Percentiles rank a stretch among this genome's conserved stretches.
Evolutionary conservation across 139 green algal species (phyloP).

Genomic region (Trebouxia sp.): DNA sequence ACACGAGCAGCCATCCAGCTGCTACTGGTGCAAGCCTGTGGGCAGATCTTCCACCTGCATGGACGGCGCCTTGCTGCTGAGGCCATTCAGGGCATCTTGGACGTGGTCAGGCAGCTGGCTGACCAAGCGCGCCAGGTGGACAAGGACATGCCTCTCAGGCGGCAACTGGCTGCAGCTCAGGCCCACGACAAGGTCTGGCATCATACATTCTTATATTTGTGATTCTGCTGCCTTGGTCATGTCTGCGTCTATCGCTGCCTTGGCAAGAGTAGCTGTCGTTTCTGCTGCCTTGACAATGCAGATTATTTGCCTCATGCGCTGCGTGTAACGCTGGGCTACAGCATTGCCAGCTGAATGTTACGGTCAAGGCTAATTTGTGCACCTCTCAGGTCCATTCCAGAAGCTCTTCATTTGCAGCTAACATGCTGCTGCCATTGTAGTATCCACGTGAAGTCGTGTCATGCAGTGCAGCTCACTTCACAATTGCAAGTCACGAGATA

Average conservation of each 20-base stretch:
- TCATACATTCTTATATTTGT: background rate
- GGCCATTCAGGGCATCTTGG: constrained; percentile 60
- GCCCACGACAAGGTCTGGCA: constrained; percentile 55
- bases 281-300: no score
- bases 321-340: no score
- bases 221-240: background rate
- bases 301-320: no score
- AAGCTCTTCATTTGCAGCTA: no score
- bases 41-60: constrained; percentile 67
- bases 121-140: constrained; percentile 69
- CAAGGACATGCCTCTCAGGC: constrained; percentile 65
- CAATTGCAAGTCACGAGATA: no score
- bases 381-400: no score
- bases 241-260: background rate
- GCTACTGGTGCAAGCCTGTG: constrained; percentile 84
- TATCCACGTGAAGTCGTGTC: no score
- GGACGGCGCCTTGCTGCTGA: constrained; percentile 36
- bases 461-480: no score
- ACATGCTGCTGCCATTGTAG: no score
- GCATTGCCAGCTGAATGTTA: no score
- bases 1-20: constrained; percentile 81
- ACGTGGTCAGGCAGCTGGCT: constrained; percentile 66
- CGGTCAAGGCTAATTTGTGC: no score
- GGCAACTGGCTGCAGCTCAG: constrained; percentile 68
- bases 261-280: no score